Base-by-base conservation (phyloP, 1,284 basidiomycete species). In the Ganoderma boninense region DNA sequence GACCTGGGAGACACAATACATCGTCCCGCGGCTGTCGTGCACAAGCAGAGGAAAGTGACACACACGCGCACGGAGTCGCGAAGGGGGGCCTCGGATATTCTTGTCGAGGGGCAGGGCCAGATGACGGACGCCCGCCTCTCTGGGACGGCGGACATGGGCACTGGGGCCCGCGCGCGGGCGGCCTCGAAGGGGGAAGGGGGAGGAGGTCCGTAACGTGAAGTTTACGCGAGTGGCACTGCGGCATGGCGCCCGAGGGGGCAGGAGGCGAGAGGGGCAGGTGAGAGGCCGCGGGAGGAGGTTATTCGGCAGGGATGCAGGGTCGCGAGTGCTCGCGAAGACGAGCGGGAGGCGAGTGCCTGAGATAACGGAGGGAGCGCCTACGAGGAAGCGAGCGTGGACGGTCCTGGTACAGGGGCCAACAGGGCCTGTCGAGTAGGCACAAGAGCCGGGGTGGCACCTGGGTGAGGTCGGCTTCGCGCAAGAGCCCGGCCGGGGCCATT, bases 81-180 rank as follows among this genome's bases (percentile, higher is more conserved):
- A 57, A 29, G 54, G 29, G 29, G 32, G 32, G 54, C 29, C 18
- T 57, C 54, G 54, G 29, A 57, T 57, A 57, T 57, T 35, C 54
- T 57, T 57, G 32, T 35, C 62, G 26, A 35, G 44, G 62, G 32
- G 62, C 42, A 26, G 49, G 49, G 23, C 43, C 26, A 23, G 42
- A 20, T n/a, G 67, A 29, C 43, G 42, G 67, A 35, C 18, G 65
- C 35, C 29, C 57, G 54, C 63, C 59, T 40, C 23, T 59, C 49
- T 10, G 38, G 46, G 49, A 40, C 44, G 57, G 44, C 29, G 23
- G n/a, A 14, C 46, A 23, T 35, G 54, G 54, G 29, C 29, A 18
- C 54, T 29, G 6, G 38, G 6, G 1, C 10, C 6, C 38, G 38
- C 38, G 38, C 38, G 10, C 3, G 38, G 38, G 38, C 38, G 10